Evolutionary conservation across 2,329 filamentous ascomycete species (phyloP).

Genomic region (Atkinsonella texensis): DNA sequence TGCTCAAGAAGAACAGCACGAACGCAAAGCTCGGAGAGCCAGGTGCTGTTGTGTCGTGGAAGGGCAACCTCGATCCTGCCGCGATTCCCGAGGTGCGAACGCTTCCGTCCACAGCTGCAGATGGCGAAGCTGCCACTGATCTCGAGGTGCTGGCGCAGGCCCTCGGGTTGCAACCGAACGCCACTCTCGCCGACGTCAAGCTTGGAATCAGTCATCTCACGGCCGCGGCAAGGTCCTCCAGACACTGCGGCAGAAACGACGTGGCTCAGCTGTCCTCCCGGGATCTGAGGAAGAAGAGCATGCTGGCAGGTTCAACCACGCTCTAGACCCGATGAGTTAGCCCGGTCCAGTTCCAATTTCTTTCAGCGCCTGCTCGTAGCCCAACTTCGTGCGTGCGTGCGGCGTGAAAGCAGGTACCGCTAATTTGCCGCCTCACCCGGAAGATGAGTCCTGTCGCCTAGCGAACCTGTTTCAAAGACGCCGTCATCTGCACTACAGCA

Average conservation of each 20-base stretch:
- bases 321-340: not conserved
- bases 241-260: not conserved
- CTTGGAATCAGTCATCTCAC: constrained; percentile 20
- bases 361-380: not conserved
- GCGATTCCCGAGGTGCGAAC: constrained; percentile 11
- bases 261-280: not conserved
- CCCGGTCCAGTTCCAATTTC: not conserved
- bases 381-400: too few relatives aligned
- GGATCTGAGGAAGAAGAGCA: not conserved
- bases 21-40: constrained; percentile 8
- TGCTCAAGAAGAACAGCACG: constrained; percentile 35
- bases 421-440: too few relatives aligned
- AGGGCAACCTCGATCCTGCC: constrained; percentile 6
- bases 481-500: too few relatives aligned
- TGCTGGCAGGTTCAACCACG: not conserved
- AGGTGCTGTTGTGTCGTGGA: constrained; percentile 9
- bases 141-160: constrained; percentile 23
- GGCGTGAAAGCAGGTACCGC: not conserved
- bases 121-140: constrained; percentile 15
- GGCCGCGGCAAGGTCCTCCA: constrained; percentile 6
- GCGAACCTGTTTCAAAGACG: too few relatives aligned
- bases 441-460: too few relatives aligned
- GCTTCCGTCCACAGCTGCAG: constrained; percentile 7
- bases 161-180: constrained; percentile 22
- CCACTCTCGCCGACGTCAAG: constrained; percentile 23